Evolutionary conservation across 2,329 filamentous ascomycete species (phyloP).

Genomic region (Trichophyton benhamiae): DNA sequence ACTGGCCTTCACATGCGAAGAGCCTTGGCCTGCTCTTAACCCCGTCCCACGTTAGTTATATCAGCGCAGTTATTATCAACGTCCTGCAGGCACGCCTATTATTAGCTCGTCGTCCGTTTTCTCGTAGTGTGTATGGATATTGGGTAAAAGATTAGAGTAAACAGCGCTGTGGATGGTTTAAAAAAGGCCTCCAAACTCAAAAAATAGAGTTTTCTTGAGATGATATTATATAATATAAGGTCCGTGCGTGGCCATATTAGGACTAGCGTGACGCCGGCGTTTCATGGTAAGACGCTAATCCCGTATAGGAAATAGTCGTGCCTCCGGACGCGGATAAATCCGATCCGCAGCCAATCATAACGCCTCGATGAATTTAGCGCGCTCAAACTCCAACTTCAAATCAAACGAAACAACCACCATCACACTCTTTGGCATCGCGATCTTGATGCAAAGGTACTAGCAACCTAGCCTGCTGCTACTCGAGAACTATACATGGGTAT

Average conservation of each 20-base stretch:
- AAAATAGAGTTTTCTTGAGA: background rate
- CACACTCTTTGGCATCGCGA: background rate
- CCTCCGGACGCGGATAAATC: background rate
- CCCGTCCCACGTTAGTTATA: background rate
- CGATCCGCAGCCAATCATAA: background rate
- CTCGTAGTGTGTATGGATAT: background rate
- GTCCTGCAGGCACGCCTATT: conserved; percentile 1
- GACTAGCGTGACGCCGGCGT: background rate
- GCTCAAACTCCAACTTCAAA: background rate
- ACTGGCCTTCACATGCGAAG: background rate
- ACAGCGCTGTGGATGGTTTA: background rate
- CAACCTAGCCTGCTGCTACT: background rate
- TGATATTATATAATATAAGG: background rate
- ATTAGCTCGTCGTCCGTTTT: background rate
- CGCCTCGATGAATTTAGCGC: background rate
- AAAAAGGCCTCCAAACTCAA: background rate
- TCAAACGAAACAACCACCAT: background rate
- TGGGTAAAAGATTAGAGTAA: background rate
- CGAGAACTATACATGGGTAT: conserved; percentile 3
- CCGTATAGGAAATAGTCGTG: background rate
- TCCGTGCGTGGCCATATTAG: background rate
- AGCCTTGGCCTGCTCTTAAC: background rate
- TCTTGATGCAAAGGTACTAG: background rate
- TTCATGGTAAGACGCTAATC: background rate
- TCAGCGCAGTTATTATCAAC: background rate